A percentile compares a stretch with the other conserved stretches of the same genome.
Conservation (phyloP, 2,329 filamentous ascomycete genomes). For the Colletotrichum tropicale region DNA sequence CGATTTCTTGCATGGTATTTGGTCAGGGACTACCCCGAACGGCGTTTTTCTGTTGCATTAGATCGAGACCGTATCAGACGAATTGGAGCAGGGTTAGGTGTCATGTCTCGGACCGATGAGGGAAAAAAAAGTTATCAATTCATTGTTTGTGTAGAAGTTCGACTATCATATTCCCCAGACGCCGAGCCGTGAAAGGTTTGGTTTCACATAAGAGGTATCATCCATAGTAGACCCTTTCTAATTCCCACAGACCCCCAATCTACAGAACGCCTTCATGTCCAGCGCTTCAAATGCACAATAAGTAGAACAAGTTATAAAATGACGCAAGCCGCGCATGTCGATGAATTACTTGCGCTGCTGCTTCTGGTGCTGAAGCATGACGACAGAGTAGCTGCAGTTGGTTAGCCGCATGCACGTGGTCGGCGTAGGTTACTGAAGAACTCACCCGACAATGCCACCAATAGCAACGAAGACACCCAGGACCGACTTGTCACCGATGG, state of each 20-base stretch:
- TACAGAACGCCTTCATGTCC: not conserved
- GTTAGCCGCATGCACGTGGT: not conserved
- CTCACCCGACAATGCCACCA: constrained; percentile 61
- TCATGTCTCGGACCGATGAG: not conserved
- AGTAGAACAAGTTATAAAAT: not conserved
- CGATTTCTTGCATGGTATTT: not conserved
- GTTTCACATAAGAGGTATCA: constrained; percentile 16
- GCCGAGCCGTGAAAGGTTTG: constrained; percentile 8
- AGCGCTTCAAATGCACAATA: not conserved
- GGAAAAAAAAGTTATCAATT: not conserved
- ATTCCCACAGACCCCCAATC: not conserved
- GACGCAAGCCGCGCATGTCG: not conserved
- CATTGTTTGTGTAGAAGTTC: not conserved
- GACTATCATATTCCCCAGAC: not conserved
- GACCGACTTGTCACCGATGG: constrained; percentile 59
- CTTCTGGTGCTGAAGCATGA: constrained; percentile 49
- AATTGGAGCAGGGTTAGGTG: not conserved
- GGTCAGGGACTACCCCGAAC: not conserved
- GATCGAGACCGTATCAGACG: not conserved
- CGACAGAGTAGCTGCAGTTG: constrained; percentile 46
- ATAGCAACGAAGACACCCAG: constrained; percentile 61
- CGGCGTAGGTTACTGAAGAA: constrained; percentile 6
- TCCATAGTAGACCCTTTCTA: constrained; percentile 8
- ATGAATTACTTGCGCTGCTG: constrained; percentile 10
- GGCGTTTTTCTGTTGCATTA: constrained; percentile 1